These are phyloP conservation scores for Acidiella bohemica DNA, from an alignment of 495 filamentous ascomycete species.

Conservation along the genomic window DNA sequence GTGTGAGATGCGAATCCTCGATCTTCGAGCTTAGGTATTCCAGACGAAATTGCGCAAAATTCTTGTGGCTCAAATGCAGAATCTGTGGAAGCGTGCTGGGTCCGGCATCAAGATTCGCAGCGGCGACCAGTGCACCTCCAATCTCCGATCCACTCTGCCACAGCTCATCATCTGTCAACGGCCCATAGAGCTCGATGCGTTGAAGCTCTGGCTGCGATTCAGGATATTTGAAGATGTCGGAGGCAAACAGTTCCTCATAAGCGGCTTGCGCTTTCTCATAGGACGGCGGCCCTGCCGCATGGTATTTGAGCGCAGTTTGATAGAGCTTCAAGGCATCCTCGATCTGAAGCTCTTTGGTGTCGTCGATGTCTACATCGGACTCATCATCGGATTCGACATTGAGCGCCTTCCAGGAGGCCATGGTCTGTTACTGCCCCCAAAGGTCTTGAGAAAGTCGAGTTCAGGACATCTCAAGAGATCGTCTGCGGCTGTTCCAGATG, in stretches of 20 bases:
- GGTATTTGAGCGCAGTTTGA: slow-evolving; percentile 79
- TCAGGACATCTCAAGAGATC: neutral
- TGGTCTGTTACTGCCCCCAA: slow-evolving; percentile 9
- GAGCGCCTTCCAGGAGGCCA: slow-evolving; percentile 61
- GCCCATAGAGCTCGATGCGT: slow-evolving; percentile 47
- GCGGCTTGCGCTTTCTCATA: slow-evolving; percentile 67
- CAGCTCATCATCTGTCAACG: slow-evolving; percentile 32
- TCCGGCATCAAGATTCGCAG: slow-evolving; percentile 43
- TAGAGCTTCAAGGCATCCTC: slow-evolving; percentile 96
- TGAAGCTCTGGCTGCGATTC: slow-evolving; percentile 70
- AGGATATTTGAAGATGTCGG: slow-evolving; percentile 84
- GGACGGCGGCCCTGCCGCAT: slow-evolving; percentile 67
- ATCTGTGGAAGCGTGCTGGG: slow-evolving; percentile 77
- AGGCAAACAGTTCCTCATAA: slow-evolving; percentile 72
- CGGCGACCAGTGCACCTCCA: slow-evolving; percentile 25
- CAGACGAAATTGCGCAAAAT: slow-evolving; percentile 77
- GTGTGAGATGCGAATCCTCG: slow-evolving; percentile 5
- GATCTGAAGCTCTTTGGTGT: slow-evolving; percentile 90
- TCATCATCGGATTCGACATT: slow-evolving; percentile 89
- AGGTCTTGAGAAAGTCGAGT: neutral
- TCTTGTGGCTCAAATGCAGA: slow-evolving; percentile 86
- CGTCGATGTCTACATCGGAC: slow-evolving; percentile 80
- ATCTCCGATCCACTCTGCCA: slow-evolving; percentile 25
- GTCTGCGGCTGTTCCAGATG: too few relatives aligned
- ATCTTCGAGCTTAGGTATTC: slow-evolving; percentile 43